Base-by-base conservation (phyloP, 2,329 filamentous ascomycete genomes). In the Beauveria sp. region DNA sequence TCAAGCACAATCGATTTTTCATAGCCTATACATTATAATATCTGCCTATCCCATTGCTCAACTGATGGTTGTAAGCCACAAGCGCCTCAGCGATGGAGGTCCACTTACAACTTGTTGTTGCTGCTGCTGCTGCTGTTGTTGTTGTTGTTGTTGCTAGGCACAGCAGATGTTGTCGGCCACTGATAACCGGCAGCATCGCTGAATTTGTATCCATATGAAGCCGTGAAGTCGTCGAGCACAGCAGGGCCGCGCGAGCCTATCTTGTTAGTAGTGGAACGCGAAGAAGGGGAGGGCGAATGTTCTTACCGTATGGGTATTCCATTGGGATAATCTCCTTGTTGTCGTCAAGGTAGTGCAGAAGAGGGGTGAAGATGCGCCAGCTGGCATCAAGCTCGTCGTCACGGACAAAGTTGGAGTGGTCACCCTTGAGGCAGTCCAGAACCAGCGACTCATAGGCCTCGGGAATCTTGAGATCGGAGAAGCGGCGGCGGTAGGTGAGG, bases 301-400 rank as follows among this genome's bases (percentile, higher is more conserved):
- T 76, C 89, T 80, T 79, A 97, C 95, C 95, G 74, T 99, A 99
- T 67, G 96, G 93, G 79, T 99, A 99, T 73, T 97, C 93, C 95
- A 99, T 99, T 28, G 95, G 95, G 64, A 96, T 90, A 67, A 99
- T 98, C 79, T 99, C 95, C 84, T 96, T 96, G 84, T 98, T 97
- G 74, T 97, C 92, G 67, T 99, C 96, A 14, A 99, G 86, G 79
- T 99, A 99, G 82, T 99, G 93, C 66, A 99, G 83, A 43, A 99
- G 88, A 68, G 95, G 95, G 2, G 92, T 96, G 79, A 99, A 99
- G 77, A 99, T 96, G 76, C 93, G 91, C 95, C 95, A 99, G 79
- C 90, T 95, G 64, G 95, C 92, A 72, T 99, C 95, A 34, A 99
- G 84, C 80, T 99, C 95, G 73, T 96, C 92, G 70, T 96, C 92